A percentile compares a stretch with the other conserved stretches of the same genome.
phyloP scores from a whole-genome alignment of 805 yeast species.

The Wickerhamiella dianesei region DNA sequence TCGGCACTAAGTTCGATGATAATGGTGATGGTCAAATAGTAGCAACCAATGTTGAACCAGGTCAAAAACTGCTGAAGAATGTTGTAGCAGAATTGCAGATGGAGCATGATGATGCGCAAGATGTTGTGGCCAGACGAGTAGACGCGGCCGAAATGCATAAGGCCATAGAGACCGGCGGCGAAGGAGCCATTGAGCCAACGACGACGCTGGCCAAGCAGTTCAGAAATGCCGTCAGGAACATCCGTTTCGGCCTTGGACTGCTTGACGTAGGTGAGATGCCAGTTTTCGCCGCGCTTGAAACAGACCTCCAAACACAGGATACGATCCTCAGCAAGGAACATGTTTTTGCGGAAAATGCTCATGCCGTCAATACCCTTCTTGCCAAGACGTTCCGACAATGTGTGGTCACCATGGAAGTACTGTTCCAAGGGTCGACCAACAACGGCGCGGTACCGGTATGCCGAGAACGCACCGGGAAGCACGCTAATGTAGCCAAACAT shows the following conservation, averaged over 20 bases:
- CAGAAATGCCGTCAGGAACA: slow-evolving; percentile 50
- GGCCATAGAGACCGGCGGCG: slow-evolving; percentile 44
- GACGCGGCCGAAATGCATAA: slow-evolving; percentile 42
- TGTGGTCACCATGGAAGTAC: slow-evolving; percentile 52
- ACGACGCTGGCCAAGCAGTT: slow-evolving; percentile 50
- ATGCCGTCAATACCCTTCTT: slow-evolving; percentile 45
- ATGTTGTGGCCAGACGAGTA: slow-evolving; percentile 43
- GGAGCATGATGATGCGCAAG: slow-evolving; percentile 37
- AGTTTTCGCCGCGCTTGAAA: slow-evolving; percentile 41
- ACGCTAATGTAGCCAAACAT: slow-evolving; percentile 52
- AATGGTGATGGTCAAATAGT: slow-evolving; percentile 48
- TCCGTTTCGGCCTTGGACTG: slow-evolving; percentile 55
- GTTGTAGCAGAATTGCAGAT: slow-evolving; percentile 44
- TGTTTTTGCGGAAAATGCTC: slow-evolving; percentile 51
- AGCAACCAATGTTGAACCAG: slow-evolving; percentile 54
- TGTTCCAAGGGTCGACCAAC: slow-evolving; percentile 53
- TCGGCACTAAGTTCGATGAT: slow-evolving; percentile 36
- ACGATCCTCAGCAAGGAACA: slow-evolving; percentile 60
- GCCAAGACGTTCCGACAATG: slow-evolving; percentile 33
- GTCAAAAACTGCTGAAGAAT: slow-evolving; percentile 40
- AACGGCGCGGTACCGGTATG: slow-evolving; percentile 46
- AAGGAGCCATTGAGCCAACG: slow-evolving; percentile 61
- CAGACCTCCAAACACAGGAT: slow-evolving; percentile 52
- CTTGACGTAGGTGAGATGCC: slow-evolving; percentile 52
- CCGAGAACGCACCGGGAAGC: slow-evolving; percentile 57